Conservation (phyloP, 2,329 filamentous ascomycete species). For the Penicillium sp. region DNA sequence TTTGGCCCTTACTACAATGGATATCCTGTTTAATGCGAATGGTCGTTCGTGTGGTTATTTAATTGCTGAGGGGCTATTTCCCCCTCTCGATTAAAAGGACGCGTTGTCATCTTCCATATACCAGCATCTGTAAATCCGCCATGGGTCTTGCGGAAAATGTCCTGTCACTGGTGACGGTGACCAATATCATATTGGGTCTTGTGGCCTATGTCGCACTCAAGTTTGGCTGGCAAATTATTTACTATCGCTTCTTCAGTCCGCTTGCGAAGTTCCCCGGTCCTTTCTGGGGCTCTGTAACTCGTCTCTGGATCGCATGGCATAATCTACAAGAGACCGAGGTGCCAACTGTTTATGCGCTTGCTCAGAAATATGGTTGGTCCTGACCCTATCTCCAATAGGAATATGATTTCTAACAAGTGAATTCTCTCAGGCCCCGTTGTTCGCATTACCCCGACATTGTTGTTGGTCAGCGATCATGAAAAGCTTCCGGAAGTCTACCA, state of each 20-base stretch:
- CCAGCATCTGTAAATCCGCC: slow-evolving; percentile 7
- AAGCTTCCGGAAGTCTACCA: slow-evolving; percentile 58
- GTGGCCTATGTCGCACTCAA: slow-evolving; percentile 25
- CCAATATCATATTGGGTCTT: slow-evolving; percentile 23
- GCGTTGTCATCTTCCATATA: slow-evolving; percentile 1
- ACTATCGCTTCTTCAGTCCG: slow-evolving; percentile 52
- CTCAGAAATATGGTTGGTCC: slow-evolving; percentile 49
- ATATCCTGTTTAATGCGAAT: background rate
- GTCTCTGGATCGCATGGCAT: slow-evolving; percentile 55
- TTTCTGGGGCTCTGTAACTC: slow-evolving; percentile 55
- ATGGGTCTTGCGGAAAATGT: slow-evolving; percentile 29
- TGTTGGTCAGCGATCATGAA: slow-evolving; percentile 53
- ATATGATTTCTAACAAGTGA: background rate
- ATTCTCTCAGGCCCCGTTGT: slow-evolving; percentile 49
- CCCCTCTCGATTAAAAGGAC: background rate
- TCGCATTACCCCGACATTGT: slow-evolving; percentile 53
- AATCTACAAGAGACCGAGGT: slow-evolving; percentile 50
- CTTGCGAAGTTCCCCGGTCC: slow-evolving; percentile 54
- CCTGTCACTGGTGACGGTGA: slow-evolving; percentile 29
- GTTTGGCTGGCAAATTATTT: slow-evolving; percentile 38
- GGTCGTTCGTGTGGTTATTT: background rate
- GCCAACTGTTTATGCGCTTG: slow-evolving; percentile 42
- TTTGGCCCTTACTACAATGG: slow-evolving; percentile 14
- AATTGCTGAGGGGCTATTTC: background rate
- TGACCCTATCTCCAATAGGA: background rate